phyloP scores from a whole-genome alignment of 768 basidiomycete genomes.

The Podaxis rugospora region DNA sequence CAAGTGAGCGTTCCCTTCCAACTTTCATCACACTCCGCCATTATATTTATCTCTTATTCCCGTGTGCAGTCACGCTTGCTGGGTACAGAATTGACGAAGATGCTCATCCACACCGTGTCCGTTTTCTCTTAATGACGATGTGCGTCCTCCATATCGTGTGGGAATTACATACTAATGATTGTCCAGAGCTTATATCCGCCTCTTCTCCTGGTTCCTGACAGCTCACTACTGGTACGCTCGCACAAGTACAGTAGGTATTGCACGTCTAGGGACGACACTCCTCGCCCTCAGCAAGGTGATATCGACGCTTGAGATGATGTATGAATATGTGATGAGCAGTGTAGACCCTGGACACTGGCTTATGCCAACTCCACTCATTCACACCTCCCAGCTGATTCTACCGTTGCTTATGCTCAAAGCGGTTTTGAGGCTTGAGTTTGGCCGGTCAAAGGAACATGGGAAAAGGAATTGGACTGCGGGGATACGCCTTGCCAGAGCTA shows the following conservation, averaged over 20 bases:
- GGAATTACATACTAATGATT: background rate
- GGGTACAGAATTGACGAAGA: constrained; percentile 25
- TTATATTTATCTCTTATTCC: too few relatives aligned
- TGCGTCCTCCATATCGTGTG: background rate
- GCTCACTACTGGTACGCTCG: constrained; percentile 31
- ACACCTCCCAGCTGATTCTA: constrained; percentile 2
- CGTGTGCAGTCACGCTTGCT: constrained; percentile 16
- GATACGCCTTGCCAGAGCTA: constrained; percentile 16
- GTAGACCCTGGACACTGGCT: background rate
- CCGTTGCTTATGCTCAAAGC: constrained; percentile 24
- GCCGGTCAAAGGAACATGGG: background rate
- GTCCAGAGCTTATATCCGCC: constrained; percentile 12
- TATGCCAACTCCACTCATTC: background rate
- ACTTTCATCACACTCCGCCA: too few relatives aligned
- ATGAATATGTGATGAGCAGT: background rate
- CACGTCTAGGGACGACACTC: constrained; percentile 20
- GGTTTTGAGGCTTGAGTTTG: constrained; percentile 19
- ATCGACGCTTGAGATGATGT: background rate
- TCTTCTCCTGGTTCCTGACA: constrained; percentile 12
- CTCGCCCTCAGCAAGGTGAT: constrained; percentile 15
- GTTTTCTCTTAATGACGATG: constrained; percentile 11
- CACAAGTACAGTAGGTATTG: constrained; percentile 28
- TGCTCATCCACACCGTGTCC: constrained; percentile 24
- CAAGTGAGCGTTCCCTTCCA: constrained; percentile 15
- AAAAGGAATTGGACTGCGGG: constrained; percentile 16